Base-by-base conservation (phyloP, 2,329 filamentous ascomycete species). In the Malbranchea cinnamomea region DNA sequence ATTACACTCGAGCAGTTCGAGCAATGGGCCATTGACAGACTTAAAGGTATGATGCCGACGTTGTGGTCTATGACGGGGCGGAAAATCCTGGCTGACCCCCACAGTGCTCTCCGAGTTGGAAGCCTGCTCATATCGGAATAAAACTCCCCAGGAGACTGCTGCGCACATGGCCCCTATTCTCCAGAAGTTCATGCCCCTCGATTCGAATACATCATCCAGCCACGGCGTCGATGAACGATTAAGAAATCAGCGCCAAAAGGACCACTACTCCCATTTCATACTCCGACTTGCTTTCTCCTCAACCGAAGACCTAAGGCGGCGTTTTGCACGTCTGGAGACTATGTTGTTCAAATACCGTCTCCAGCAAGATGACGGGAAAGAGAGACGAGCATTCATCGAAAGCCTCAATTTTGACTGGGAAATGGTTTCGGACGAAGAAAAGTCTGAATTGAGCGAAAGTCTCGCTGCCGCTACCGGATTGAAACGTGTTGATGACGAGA, bases 201-300 rank as follows among this genome's bases (percentile, higher is more conserved):
- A 76, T 37, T 68, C 78, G 24, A 87, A 84, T 47, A 77, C 71
- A 32, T 80, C 80, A 1, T 58, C 62, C 13, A 54, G 56, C 7
- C 61, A 63, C 46, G 37, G 66, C 54, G 24, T 58, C 52, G 40
- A 68, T 62, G 45, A 53, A 24, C 49, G 53, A 17, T 57, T 87
- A 9, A 66, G 70, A 14, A 58, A 71, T 19, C 82, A 98, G 57
- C 70, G 87, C 16, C 80, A 87, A 53, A 91, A 89, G 51, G 89
- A 98, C 45, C 89, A 98, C 57, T 98, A 95, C 57, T 89, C 81
- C 33, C 89, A 98, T 55, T 98, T 94, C 52, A 98, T 95, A 37
- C 69, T 98, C 4, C 75, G 89, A 1, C 71, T 98, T 24, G 89
- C 89, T 1, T 98, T 98, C 48, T 75, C 85, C 1, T 74, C 78